Base-by-base conservation (phyloP, 441 rosid genomes). In the Brassica hybrid region DNA sequence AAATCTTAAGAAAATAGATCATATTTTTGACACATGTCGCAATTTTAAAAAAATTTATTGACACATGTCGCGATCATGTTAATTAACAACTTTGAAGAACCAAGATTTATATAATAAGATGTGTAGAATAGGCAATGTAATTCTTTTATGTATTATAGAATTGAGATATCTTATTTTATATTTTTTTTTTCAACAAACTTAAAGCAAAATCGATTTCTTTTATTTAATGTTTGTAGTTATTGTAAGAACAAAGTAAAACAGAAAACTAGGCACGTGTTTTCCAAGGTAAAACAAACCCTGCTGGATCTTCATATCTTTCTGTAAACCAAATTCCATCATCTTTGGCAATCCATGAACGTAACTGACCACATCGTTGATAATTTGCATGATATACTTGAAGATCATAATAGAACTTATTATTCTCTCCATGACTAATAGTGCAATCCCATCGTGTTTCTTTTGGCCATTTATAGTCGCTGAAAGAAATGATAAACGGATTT, bases 271-370 rank as follows among this genome's bases (percentile, higher is more conserved):
- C 5, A 10, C 6, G 21, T 2, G 10, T 50, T 7, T 54, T 54
- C 59, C 23, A 54, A 17, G 4, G 4, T 3, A 54, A 7, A 16
- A 54, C 23, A 3, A 1, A 3, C 59, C 59, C 59, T 16, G 59
- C 5, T 8, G 21, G 21, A 7, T 2, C 23, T 0, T 1, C 1
- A 54, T 16, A 16, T 0, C 59, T 54, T 54, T 11, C 7, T 54
- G 23, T 54, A 54, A 54, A 54, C 59, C 21, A 54, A 17, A 54
- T 54, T 54, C 59, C 23, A 54, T 54, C 60, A 77, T 36, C 6
- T 54, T 7, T 54, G 2, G 11, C 59, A 14, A 6, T 54, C 59
- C 21, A 54, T 16, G 11, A 16, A 45, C 54, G 54, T 45, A 45
- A n/a, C 54, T 45, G 54, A n/a, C 16, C 16, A 13, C 16, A 45